phyloP scores from a whole-genome alignment of 1,139 yeast genomes.

The Suhomyces chickasaworum region DNA sequence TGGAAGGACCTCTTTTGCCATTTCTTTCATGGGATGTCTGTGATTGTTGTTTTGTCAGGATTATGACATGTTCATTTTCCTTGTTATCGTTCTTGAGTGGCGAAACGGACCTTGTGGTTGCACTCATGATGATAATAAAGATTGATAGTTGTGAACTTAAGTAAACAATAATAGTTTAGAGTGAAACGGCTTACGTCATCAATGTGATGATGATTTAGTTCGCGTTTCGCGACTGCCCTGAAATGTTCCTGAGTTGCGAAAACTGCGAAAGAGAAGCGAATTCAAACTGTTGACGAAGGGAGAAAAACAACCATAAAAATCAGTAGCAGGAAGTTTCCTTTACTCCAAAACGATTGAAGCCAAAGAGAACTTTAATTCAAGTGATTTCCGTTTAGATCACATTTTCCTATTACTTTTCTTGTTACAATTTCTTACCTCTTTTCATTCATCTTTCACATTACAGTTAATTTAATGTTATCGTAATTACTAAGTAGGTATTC shows the following conservation, averaged over 20 bases:
- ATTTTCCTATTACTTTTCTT: no score
- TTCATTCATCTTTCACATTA: no score
- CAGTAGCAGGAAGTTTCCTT: no score
- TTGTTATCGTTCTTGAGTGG: slow-evolving; percentile 7
- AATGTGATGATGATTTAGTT: neutral
- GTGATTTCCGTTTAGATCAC: no score
- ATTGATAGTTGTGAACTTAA: neutral
- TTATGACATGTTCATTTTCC: slow-evolving; percentile 3
- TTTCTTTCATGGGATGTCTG: slow-evolving; percentile 6
- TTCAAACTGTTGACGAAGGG: no score
- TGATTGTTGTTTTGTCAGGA: neutral
- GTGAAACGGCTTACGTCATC: neutral
- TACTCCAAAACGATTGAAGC: no score
- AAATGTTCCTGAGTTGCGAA: no score
- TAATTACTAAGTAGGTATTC: no score
- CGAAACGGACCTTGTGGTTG: neutral
- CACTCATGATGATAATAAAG: slow-evolving; percentile 2
- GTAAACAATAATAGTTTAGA: neutral
- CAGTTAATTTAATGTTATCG: no score
- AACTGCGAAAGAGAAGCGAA: neutral
- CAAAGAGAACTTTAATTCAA: no score
- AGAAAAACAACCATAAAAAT: no score
- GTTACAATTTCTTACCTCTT: no score
- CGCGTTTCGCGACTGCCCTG: neutral
- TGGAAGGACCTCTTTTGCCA: slow-evolving; percentile 26